These are phyloP conservation scores for Panicum virgatum DNA, from an alignment of 202 grass and related monocot genomes.

Conservation along the genomic window DNA sequence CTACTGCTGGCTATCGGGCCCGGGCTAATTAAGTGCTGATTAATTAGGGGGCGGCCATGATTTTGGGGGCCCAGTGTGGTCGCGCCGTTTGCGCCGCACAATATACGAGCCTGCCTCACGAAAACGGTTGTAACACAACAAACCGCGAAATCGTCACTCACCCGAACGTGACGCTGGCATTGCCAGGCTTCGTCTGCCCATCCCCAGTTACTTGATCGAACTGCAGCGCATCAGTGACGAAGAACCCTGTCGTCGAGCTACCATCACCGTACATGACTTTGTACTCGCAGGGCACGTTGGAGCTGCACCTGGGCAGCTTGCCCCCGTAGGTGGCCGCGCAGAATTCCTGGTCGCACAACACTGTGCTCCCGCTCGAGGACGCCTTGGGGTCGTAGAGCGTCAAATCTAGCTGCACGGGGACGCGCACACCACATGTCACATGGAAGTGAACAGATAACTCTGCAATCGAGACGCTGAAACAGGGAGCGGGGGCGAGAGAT, in stretches of 20 bases:
- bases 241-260: conserved; percentile 78
- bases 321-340: conserved; percentile 55
- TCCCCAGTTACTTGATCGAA: conserved; percentile 76
- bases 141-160: conserved; percentile 18
- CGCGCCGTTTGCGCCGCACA: no score
- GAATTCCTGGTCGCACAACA: conserved; percentile 64
- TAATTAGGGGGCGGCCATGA: no score
- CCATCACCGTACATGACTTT: conserved; percentile 82
- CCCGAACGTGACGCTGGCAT: conserved; percentile 75
- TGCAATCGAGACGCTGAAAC: neutral
- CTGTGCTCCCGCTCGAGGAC: conserved; percentile 43
- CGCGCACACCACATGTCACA: neutral
- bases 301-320: conserved; percentile 47
- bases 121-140: neutral
- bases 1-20: no score
- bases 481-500: conserved; percentile 19
- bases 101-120: no score
- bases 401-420: conserved; percentile 62
- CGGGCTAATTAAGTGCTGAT: no score
- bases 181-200: conserved; percentile 56
- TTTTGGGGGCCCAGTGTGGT: no score
- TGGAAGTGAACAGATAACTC: neutral
- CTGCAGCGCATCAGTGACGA: conserved; percentile 65
- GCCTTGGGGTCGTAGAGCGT: conserved; percentile 83
- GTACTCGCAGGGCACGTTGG: conserved; percentile 67